These are phyloP conservation scores for Arthrobotrys megalospora DNA, from an alignment of 2,329 filamentous ascomycete species.

Conservation along the genomic window DNA sequence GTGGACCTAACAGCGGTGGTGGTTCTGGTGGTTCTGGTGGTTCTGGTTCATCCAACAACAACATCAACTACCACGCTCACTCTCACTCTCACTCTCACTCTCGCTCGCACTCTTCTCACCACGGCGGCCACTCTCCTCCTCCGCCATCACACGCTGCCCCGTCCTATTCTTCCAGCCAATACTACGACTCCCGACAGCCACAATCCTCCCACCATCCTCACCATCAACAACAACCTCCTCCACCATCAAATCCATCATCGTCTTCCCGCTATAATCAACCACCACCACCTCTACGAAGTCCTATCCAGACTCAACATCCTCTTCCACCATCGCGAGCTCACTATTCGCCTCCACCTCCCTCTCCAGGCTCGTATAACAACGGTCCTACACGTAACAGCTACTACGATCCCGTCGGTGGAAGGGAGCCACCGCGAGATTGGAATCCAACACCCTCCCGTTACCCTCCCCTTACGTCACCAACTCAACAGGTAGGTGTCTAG, in stretches of 20 bases:
- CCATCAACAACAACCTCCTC: constrained; percentile 14
- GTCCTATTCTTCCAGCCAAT: constrained; percentile 31
- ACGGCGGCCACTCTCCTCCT: constrained; percentile 48
- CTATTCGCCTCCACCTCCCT: constrained; percentile 64
- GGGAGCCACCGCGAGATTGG: constrained; percentile 55
- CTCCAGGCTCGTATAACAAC: constrained; percentile 66
- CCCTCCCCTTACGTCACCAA: constrained; percentile 57
- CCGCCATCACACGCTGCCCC: constrained; percentile 57
- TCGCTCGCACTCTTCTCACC: constrained; percentile 50
- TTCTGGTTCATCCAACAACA: constrained; percentile 21
- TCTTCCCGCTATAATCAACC: constrained; percentile 54
- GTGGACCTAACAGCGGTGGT: background rate
- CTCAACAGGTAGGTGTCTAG: constrained; percentile 35
- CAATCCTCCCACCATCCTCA: constrained; percentile 26
- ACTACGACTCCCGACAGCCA: constrained; percentile 55
- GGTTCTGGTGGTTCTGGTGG: background rate
- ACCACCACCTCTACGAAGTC: constrained; percentile 43
- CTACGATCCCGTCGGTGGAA: constrained; percentile 60
- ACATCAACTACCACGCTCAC: constrained; percentile 35
- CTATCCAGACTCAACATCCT: constrained; percentile 48
- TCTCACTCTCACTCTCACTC: constrained; percentile 21
- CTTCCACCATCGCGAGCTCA: constrained; percentile 42
- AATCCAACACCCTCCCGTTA: constrained; percentile 50
- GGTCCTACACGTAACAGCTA: constrained; percentile 61
- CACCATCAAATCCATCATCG: constrained; percentile 21